Conservation (phyloP, 768 basidiomycete species). For the Lyophyllum semitale region DNA sequence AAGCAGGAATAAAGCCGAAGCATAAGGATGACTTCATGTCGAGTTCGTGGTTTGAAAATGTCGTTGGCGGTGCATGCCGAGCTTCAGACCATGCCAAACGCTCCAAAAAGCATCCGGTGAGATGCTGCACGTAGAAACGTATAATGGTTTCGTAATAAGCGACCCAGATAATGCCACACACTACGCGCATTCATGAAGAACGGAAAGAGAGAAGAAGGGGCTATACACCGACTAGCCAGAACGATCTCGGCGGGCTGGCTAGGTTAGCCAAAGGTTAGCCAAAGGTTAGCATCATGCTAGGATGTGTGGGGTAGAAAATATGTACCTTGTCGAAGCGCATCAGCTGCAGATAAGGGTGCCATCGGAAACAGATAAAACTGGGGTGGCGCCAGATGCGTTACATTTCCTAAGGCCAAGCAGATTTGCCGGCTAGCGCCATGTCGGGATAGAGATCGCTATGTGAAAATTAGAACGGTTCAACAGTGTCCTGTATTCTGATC, state of each 20-base stretch:
- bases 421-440: no score
- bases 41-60: constrained; percentile 44
- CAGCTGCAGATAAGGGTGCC: constrained; percentile 27
- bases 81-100: constrained; percentile 40
- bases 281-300: no score
- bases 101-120: constrained; percentile 33
- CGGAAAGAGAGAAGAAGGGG: not conserved
- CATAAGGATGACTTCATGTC: not conserved
- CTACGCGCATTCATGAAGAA: not conserved
- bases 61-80: constrained; percentile 57
- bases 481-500: no score
- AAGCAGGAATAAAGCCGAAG: constrained; percentile 4
- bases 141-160: not conserved
- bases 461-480: no score
- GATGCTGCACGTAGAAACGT: not conserved
- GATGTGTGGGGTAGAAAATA: no score
- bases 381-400: no score
- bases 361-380: not conserved
- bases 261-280: no score
- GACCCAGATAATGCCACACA: constrained; percentile 1
- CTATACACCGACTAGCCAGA: constrained; percentile 48
- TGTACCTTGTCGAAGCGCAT: constrained; percentile 46
- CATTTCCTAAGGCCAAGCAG: no score
- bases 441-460: no score
- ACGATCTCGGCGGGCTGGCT: constrained; percentile 51